Conservation (phyloP, 2,329 filamentous ascomycete genomes). For the Macroventuria anomochaeta region DNA sequence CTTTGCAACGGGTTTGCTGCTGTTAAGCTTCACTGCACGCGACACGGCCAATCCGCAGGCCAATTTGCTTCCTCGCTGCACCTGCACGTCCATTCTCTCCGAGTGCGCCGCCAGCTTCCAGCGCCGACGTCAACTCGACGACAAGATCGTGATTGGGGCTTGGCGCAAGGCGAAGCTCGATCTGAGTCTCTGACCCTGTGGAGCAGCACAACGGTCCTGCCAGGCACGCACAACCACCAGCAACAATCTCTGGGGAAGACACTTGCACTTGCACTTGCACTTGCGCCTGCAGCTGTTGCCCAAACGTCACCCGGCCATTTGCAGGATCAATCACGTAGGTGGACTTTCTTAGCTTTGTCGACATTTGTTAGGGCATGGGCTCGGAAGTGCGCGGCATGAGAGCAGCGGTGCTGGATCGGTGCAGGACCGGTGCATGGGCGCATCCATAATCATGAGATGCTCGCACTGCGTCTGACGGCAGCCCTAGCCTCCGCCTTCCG, state of each 20-base stretch:
- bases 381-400: constrained; percentile 17
- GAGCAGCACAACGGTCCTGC: constrained; percentile 13
- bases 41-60: neutral
- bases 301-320: neutral
- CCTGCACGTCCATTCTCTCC: neutral
- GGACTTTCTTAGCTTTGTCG: constrained; percentile 13
- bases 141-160: constrained; percentile 14
- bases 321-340: constrained; percentile 19
- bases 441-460: constrained; percentile 10
- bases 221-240: constrained; percentile 5
- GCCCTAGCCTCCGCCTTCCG: constrained; percentile 10
- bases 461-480: constrained; percentile 1
- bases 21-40: constrained; percentile 13
- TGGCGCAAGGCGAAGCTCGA: constrained; percentile 12
- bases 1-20: constrained; percentile 12
- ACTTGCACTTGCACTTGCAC: too few species aligned
- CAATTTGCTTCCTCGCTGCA: neutral
- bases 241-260: constrained; percentile 3
- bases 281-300: neutral
- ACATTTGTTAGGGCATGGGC: neutral
- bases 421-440: constrained; percentile 3
- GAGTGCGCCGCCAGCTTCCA: constrained; percentile 2
- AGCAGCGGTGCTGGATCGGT: constrained; percentile 2
- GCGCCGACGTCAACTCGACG: constrained; percentile 12
- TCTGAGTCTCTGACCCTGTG: constrained; percentile 1